phyloP scores from a whole-genome alignment of 768 basidiomycete species.

The Naganishia friedmannii region DNA sequence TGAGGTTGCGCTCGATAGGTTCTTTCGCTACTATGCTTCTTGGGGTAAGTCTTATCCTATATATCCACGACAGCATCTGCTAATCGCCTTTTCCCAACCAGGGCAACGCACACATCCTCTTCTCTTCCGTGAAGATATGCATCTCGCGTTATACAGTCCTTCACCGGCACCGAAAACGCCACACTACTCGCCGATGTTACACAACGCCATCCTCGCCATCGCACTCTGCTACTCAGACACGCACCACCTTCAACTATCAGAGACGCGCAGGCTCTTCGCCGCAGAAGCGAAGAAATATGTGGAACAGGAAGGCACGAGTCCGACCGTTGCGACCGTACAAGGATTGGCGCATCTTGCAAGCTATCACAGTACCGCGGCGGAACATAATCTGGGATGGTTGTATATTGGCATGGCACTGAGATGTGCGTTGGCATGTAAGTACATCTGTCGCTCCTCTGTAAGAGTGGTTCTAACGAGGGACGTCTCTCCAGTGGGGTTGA shows the following conservation, averaged over 20 bases:
- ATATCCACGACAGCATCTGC: neutral
- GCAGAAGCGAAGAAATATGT: slow-evolving; percentile 54
- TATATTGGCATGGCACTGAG: slow-evolving; percentile 54
- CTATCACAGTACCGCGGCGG: slow-evolving; percentile 53
- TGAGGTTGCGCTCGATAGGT: slow-evolving; percentile 37
- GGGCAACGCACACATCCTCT: slow-evolving; percentile 37
- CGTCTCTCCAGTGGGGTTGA: slow-evolving; percentile 40
- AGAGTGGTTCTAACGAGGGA: neutral
- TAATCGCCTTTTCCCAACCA: slow-evolving; percentile 7
- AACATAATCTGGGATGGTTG: slow-evolving; percentile 56
- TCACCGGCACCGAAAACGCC: slow-evolving; percentile 27
- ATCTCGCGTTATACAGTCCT: slow-evolving; percentile 29
- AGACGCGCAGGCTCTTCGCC: slow-evolving; percentile 51
- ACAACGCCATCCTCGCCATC: slow-evolving; percentile 63
- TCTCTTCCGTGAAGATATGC: slow-evolving; percentile 38
- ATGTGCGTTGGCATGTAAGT: slow-evolving; percentile 40
- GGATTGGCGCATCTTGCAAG: slow-evolving; percentile 54
- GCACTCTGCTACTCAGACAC: slow-evolving; percentile 54
- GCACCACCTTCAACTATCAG: slow-evolving; percentile 45
- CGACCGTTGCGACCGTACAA: slow-evolving; percentile 55
- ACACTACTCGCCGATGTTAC: slow-evolving; percentile 71
- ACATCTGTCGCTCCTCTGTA: too few relatives aligned
- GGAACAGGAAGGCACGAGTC: slow-evolving; percentile 54
- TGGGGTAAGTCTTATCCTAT: slow-evolving; percentile 37
- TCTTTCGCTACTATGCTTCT: slow-evolving; percentile 44